Evolutionary conservation across 331 rosid genomes (phyloP), one percentile per base, ranked within the genome.

Genomic region (Malus hybrid): DNA sequence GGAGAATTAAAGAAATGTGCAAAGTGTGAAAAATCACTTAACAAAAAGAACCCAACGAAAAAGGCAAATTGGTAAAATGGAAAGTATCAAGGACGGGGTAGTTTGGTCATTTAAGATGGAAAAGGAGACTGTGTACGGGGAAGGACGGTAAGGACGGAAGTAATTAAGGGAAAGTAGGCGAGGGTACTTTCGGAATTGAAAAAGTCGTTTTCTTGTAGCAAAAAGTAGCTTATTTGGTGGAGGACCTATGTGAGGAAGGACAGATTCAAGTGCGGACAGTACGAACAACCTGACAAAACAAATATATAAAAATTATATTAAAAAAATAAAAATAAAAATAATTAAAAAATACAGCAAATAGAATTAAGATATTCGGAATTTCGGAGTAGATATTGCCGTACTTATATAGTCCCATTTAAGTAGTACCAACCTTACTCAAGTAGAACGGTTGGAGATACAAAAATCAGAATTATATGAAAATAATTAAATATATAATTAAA

Each of bases 191-290:
- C 0, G 93, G 86, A 4, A 69, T 0, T 34, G 1, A 1, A 2
- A 2, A 50, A 13, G 80, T 76, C 62, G 48, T 12, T 66, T 80
- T 67, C 70, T 69, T 29, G 10, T 68, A 69, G 61, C 69, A 69
- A 39, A 69, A 39, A 39, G 72, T 56, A 31, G 36, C 55, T 69
- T 78, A 88, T 86, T 77, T 78, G 96, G 97, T 88, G 97, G 89
- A 93, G 97, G 87, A 85, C 6, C 19, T 87, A 90, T 88, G 36
- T 87, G 97, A 87, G 97, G 96, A 86, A 93, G 97, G 97, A 93
- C 96, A 87, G 87, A 83, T 82, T 73, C 83, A 86, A 86, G 90
- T 90, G 88, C 90, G 80, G 85, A 39, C 81, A 59, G 97, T 93
- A 93, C 97, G 91, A 87, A 73, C 80, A 81, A 68, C 32, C 66